A percentile compares a stretch with the other conserved stretches of the same genome.
Conservation (phyloP, 768 basidiomycete genomes). For the Tephrocybe sp. region DNA sequence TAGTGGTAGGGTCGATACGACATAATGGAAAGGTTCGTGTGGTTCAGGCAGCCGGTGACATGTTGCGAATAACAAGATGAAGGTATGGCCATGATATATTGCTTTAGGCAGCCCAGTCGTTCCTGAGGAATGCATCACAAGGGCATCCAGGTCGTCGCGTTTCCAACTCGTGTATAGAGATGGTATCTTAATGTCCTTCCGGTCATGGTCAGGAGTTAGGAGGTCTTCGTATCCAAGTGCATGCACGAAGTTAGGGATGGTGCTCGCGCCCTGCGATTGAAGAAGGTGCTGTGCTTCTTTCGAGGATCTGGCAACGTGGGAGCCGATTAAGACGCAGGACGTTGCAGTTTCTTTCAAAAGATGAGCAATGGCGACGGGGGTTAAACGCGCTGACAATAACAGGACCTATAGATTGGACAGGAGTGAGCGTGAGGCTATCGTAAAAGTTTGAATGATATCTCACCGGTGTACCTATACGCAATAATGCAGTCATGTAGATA, state of each 20-base stretch:
- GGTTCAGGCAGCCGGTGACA: slow-evolving; percentile 33
- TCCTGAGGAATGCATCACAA: slow-evolving; percentile 50
- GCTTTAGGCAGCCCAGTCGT: slow-evolving; percentile 51
- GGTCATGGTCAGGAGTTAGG: slow-evolving; percentile 16
- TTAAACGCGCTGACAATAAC: slow-evolving; percentile 32
- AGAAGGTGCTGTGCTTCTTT: slow-evolving; percentile 24
- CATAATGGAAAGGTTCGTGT: slow-evolving; percentile 24
- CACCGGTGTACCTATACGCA: slow-evolving; percentile 35
- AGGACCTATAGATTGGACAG: slow-evolving; percentile 23
- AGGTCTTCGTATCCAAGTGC: slow-evolving; percentile 28
- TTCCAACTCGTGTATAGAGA: slow-evolving; percentile 20
- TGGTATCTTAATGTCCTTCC: slow-evolving; percentile 20
- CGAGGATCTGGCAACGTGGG: slow-evolving; percentile 27
- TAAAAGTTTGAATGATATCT: slow-evolving; percentile 7
- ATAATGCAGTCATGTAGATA: slow-evolving; percentile 33
- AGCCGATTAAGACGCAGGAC: slow-evolving; percentile 26
- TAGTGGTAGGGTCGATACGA: slow-evolving; percentile 35
- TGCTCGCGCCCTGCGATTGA: slow-evolving; percentile 9
- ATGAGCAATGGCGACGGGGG: slow-evolving; percentile 32
- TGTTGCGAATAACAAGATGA: slow-evolving; percentile 29
- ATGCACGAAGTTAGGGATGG: slow-evolving; percentile 21
- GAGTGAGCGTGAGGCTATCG: neutral
- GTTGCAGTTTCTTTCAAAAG: slow-evolving; percentile 29
- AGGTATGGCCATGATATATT: slow-evolving; percentile 33
- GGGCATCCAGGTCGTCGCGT: slow-evolving; percentile 31